Conservation (phyloP, 2,329 filamentous ascomycete genomes). For the Colletotrichum sp. region DNA sequence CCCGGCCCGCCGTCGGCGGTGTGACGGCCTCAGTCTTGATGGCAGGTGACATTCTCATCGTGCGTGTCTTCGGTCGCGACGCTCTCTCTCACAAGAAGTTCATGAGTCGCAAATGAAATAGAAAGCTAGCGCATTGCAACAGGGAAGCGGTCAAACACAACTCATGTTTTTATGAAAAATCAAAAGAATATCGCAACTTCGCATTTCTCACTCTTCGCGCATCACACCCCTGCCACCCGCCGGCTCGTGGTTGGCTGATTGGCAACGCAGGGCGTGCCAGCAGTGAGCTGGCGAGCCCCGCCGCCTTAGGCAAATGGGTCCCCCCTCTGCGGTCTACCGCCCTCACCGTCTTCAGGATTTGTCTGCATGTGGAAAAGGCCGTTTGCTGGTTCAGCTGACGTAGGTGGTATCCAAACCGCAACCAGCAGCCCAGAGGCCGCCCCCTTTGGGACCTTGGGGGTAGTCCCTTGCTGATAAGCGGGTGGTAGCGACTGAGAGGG, state of each 20-base stretch:
- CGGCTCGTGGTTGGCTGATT: not conserved
- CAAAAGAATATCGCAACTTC: not conserved
- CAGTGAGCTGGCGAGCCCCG: not conserved
- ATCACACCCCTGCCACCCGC: not conserved
- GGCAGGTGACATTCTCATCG: not conserved
- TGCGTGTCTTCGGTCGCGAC: not conserved
- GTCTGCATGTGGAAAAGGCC: not conserved
- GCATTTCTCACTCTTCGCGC: not conserved
- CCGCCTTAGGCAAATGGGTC: not conserved
- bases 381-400: not conserved
- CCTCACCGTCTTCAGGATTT: not conserved
- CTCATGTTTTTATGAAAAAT: not conserved
- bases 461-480: not conserved
- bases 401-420: not conserved
- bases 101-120: not conserved
- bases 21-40: not conserved
- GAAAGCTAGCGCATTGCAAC: not conserved
- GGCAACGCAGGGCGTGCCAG: not conserved
- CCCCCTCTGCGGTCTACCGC: not conserved
- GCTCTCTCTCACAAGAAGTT: not conserved
- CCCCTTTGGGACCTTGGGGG: not conserved
- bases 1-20: not conserved
- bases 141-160: not conserved
- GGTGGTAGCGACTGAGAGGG: not conserved
- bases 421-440: not conserved